phyloP scores from a whole-genome alignment of 1,284 basidiomycete species.

The Anthracocystis walkeri region DNA sequence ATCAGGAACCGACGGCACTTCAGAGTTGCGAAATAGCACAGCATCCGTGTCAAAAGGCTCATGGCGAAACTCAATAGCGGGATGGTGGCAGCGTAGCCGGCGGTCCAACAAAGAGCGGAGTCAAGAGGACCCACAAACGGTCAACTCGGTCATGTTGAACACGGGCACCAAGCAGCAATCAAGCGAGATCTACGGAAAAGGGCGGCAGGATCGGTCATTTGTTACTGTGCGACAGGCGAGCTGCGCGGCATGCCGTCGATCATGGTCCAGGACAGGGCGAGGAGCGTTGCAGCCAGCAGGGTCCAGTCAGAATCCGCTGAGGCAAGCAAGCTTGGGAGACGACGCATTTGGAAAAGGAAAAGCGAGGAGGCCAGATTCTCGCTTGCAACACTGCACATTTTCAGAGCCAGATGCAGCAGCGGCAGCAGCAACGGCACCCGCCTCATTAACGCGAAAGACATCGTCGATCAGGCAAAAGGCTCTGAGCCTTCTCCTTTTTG shows the following conservation, averaged over 20 bases:
- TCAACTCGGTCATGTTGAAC: neutral
- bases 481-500: constrained; percentile 2
- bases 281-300: constrained; percentile 11
- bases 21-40: neutral
- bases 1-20: neutral
- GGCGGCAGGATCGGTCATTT: constrained; percentile 5
- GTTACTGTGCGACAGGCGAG: neutral
- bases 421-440: neutral
- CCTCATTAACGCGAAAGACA: constrained; percentile 27
- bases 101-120: constrained; percentile 11
- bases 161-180: neutral
- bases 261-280: constrained; percentile 5
- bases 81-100: constrained; percentile 11
- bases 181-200: neutral
- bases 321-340: constrained; percentile 3
- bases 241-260: constrained; percentile 25
- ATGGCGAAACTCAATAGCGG: neutral
- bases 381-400: neutral
- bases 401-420: constrained; percentile 2
- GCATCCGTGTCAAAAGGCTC: neutral
- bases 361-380: constrained; percentile 5
- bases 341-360: constrained; percentile 36
- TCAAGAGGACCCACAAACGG: constrained; percentile 3
- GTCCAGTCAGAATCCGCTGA: constrained; percentile 8
- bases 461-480: constrained; percentile 9